A percentile compares a stretch with the other conserved stretches of the same genome.
phyloP scores from a whole-genome alignment of 345 rosid species.

The Cochlearia excelsa region DNA sequence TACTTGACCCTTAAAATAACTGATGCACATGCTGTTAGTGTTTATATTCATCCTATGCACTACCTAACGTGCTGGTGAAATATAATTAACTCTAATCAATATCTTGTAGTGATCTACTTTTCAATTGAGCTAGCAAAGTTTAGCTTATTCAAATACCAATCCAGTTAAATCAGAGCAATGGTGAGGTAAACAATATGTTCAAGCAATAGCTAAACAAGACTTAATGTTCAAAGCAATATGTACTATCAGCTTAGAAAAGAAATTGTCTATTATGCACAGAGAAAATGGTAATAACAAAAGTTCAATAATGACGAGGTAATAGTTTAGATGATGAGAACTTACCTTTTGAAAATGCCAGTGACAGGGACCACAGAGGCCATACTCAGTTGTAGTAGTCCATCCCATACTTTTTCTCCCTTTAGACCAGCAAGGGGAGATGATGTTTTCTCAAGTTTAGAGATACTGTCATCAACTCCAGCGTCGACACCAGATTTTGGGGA shows the following conservation, averaged over 20 bases:
- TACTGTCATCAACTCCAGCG: conserved; percentile 26
- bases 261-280: neutral
- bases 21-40: neutral
- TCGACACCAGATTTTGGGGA: conserved; percentile 17
- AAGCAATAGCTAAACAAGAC: neutral
- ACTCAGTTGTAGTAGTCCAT: conserved; percentile 74
- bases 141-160: conserved; percentile 12
- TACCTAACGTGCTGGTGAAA: neutral
- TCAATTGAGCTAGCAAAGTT: conserved; percentile 7
- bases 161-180: conserved; percentile 3
- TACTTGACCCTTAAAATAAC: neutral
- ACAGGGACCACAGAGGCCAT: conserved; percentile 49
- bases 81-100: neutral
- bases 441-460: conserved; percentile 24
- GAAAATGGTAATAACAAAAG: neutral
- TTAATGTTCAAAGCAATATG: neutral
- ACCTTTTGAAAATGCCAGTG: conserved; percentile 73
- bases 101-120: conserved; percentile 1
- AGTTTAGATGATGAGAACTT: conserved; percentile 21
- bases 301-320: neutral
- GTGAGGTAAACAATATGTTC: neutral
- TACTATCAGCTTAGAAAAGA: conserved; percentile 3
- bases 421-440: conserved; percentile 28
- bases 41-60: conserved; percentile 1
- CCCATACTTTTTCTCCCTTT: conserved; percentile 67